Conservation (phyloP, 352 stramenopile species). For the Phytophthora aleatoria region DNA sequence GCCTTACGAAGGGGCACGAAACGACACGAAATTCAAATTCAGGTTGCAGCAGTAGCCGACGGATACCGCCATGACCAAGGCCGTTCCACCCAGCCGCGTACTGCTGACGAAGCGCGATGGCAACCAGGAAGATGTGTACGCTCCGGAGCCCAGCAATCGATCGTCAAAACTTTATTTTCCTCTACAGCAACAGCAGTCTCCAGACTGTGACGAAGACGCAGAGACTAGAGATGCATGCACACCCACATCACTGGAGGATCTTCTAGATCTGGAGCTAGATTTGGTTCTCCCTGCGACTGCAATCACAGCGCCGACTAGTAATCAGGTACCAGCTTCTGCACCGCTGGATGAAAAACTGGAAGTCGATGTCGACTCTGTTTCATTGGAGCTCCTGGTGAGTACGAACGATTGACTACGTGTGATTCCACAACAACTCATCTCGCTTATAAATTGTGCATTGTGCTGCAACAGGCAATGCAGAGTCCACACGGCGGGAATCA, state of each 20-base stretch:
- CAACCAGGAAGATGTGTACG: slow-evolving; percentile 39
- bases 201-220: slow-evolving; percentile 12
- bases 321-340: slow-evolving; percentile 22
- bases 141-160: background rate
- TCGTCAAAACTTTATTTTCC: slow-evolving; percentile 17
- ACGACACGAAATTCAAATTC: slow-evolving; percentile 16
- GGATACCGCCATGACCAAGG: slow-evolving; percentile 26
- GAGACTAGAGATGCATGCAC: background rate
- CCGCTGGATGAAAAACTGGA: slow-evolving; percentile 19
- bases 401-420: background rate
- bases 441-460: background rate
- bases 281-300: slow-evolving; percentile 25
- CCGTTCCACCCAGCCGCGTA: slow-evolving; percentile 7
- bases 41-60: background rate
- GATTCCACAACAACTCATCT: slow-evolving; percentile 1
- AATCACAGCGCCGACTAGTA: slow-evolving; percentile 26
- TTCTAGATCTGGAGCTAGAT: slow-evolving; percentile 63
- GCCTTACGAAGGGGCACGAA: slow-evolving; percentile 15
- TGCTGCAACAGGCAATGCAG: slow-evolving; percentile 60
- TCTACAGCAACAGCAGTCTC: slow-evolving; percentile 26
- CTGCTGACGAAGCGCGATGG: slow-evolving; percentile 17
- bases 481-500: slow-evolving; percentile 68
- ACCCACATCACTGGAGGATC: slow-evolving; percentile 42
- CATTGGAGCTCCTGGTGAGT: slow-evolving; percentile 64
- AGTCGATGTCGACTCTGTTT: slow-evolving; percentile 32